Base-by-base conservation (phyloP, 768 basidiomycete genomes). In the Termitomyces sp. region DNA sequence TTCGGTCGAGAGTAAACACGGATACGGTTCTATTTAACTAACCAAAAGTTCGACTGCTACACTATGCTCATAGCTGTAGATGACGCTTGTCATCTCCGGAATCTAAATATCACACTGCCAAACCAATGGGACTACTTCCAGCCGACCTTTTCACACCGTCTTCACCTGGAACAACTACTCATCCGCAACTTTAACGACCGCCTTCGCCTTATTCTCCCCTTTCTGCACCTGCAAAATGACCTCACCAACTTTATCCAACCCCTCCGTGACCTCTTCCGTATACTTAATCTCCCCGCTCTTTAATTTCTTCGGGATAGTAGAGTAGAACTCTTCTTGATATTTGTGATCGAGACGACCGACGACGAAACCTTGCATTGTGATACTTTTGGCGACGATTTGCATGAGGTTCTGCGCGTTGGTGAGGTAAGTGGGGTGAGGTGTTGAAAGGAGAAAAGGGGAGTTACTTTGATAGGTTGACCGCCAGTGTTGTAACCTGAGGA, bases 241-340 rank as follows among this genome's bases (percentile, higher is more conserved):
- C 6, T 77, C 74, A 1, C 74, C 75, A 13, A 73, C 70, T 44
- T 65, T 71, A 9, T 74, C 79, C 37, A 85, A 68, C 2, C 83
- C 83, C 6, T 68, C 65, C 9, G 67, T 73, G 1, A 81, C 57
- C 44, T 83, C 75, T 60, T 85, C 84, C 11, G 61, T 68, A 49
- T 77, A 74, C 66, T 79, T 80, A 53, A 84, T 59, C 64, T 81
- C 75, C 4, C 83, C 81, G 3, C 66, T 72, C 4, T 73, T 77
- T 31, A 85, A 62, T 46, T 71, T 68, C 5, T 67, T 65, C 3
- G 81, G 77, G 2, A 84, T 54, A 4, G 67, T 71, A 8, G 66
- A 66, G 52, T 75, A 76, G 68, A 85, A 85, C 6, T 71, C 75
- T 7, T 70, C 69, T 3, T 55, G 48, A 66, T 78, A 76, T 62